Percentiles rank a stretch among this genome's conserved stretches.
Conservation (phyloP, 495 filamentous ascomycete species). For the Rusavskia elegans region DNA sequence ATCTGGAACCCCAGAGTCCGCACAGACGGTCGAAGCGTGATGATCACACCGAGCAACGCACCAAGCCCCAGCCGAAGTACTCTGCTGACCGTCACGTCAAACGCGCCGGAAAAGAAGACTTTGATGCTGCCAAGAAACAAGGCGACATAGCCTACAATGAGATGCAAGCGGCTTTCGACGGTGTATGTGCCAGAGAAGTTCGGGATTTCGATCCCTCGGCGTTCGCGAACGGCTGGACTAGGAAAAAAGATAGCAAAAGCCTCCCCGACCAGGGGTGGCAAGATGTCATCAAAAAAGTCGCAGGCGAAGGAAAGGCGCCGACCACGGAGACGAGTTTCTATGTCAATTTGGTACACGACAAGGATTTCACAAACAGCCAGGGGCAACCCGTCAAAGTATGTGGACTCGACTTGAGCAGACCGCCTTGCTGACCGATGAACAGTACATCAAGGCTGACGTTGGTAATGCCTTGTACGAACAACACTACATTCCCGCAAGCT, state of each 20-base stretch:
- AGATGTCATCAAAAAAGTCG: not conserved
- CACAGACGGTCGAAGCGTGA: not conserved
- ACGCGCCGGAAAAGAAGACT: not conserved
- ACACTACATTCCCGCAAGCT: not conserved
- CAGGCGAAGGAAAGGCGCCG: not conserved
- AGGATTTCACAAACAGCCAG: no score
- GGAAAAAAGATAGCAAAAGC: not conserved
- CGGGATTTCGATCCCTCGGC: not conserved
- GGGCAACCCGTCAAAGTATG: no score
- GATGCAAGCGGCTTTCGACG: not conserved
- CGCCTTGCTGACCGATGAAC: not conserved
- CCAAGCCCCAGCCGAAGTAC: not conserved
- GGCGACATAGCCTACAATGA: not conserved
- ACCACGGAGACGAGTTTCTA: not conserved
- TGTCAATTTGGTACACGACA: no score
- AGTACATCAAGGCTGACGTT: not conserved
- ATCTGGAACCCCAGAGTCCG: not conserved
- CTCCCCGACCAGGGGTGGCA: not conserved
- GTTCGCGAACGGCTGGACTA: not conserved
- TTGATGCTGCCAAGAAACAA: not conserved
- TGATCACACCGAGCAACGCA: not conserved
- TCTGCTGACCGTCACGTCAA: not conserved
- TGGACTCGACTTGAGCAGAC: not conserved
- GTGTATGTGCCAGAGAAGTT: not conserved
- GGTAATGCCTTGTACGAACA: not conserved